Evolutionary conservation across 306 rosid species (phyloP).

Genomic region (Acacia melanoxylon): DNA sequence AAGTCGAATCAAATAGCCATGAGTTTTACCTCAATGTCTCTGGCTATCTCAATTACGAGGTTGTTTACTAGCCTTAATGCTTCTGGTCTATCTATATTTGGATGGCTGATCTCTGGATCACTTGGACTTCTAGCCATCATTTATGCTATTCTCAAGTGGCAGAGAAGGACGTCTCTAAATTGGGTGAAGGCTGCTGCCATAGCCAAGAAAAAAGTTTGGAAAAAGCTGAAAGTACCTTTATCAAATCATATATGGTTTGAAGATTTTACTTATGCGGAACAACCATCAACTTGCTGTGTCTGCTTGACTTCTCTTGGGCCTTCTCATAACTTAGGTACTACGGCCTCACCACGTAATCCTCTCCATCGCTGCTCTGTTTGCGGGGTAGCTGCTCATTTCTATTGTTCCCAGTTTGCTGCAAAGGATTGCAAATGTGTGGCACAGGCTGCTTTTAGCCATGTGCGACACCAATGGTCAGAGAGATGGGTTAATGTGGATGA

Average conservation of each 20-base stretch:
- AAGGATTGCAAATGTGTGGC: conserved; percentile 82
- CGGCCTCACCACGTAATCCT: conserved; percentile 47
- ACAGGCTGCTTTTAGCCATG: conserved; percentile 65
- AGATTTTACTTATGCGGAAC: conserved; percentile 61
- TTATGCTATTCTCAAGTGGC: conserved; percentile 70
- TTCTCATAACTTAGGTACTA: conserved; percentile 59
- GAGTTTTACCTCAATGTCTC: conserved; percentile 43
- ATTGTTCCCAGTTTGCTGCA: conserved; percentile 62
- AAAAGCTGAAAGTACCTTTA: conserved; percentile 59
- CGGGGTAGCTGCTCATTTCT: conserved; percentile 79
- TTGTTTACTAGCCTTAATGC: conserved; percentile 38
- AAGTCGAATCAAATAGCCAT: conserved; percentile 20
- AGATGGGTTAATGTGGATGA: conserved; percentile 73
- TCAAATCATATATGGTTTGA: conserved; percentile 69
- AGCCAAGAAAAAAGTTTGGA: conserved; percentile 75
- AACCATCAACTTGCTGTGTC: conserved; percentile 72
- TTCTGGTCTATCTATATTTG: conserved; percentile 49
- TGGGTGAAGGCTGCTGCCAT: conserved; percentile 81
- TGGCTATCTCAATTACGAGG: conserved; percentile 48
- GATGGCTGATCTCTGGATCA: conserved; percentile 68
- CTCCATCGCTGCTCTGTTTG: conserved; percentile 82
- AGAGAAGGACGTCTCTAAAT: conserved; percentile 60
- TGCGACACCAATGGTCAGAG: conserved; percentile 84
- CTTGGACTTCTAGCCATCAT: conserved; percentile 61
- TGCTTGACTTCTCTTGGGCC: conserved; percentile 70